Base-by-base conservation (phyloP, 2,329 filamentous ascomycete genomes). In the Emergomyces pasteurianus region DNA sequence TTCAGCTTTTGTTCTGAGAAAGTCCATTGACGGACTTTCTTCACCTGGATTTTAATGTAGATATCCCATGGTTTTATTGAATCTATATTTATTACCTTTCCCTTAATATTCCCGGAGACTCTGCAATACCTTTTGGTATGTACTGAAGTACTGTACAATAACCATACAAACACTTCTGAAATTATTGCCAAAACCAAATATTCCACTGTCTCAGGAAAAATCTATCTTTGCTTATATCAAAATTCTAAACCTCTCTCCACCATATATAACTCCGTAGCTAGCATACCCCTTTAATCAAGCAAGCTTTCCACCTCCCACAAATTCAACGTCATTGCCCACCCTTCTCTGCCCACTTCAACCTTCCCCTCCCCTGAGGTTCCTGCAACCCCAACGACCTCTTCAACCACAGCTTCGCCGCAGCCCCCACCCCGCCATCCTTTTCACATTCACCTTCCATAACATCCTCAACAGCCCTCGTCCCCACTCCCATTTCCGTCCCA, bases 401-500 rank as follows among this genome's bases (percentile, higher is more conserved):
- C 62, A 82, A 72, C 82, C 82, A 85, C 49, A 77, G 75, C 61
- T 63, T 69, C 47, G 76, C 78, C 21, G 82, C 74, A 42, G 67
- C 67, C 18, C 72, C 68, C 50, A 82, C 63, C 6, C 76, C 75
- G 10, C 74, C 77, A 58, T 78, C 76, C 66, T 75, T 73, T 50
- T 53, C 59, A 64, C 75, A 78, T 63, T 84, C 81, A 46, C 75
- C 72, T 60, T 83, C 83, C 55, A 89, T 79, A 58, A 95, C 72
- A 65, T 82, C 82, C 62, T 78, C 75, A 8, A 88, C 82, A 64
- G 81, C 84, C n/a, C 81, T 80, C 53, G 26, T 18, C 12, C 26
- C 31, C 34, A 16, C 31, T n/a, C 42, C n/a, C 60, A 40, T 36
- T 8, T 21, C 9, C 21, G 9, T 47, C 46, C 42, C 56, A 36